phyloP scores from a whole-genome alignment of 805 yeast species.

The Cephaloascus fragrans region DNA sequence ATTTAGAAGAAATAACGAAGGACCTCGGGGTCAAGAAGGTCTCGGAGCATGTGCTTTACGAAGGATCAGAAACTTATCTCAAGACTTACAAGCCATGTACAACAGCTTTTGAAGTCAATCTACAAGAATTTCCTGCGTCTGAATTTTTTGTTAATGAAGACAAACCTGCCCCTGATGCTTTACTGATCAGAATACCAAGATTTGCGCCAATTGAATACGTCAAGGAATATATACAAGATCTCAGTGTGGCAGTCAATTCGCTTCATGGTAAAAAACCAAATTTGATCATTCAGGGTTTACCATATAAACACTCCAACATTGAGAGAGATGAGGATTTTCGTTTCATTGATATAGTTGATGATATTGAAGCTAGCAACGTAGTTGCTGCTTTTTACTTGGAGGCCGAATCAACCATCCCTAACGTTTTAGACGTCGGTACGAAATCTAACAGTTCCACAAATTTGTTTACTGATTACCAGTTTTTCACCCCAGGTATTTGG shows the following conservation, averaged over 20 bases:
- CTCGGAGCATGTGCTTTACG: neutral
- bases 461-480: constrained; percentile 55
- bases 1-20: neutral
- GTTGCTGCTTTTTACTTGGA: neutral
- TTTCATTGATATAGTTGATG: neutral
- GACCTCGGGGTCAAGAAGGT: neutral
- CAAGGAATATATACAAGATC: neutral
- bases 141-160: neutral
- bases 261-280: no score
- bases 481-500: constrained; percentile 75
- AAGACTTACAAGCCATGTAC: neutral
- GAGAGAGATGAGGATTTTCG: neutral
- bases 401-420: neutral
- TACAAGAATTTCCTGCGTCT: no score
- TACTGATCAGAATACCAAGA: neutral
- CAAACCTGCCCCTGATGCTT: neutral
- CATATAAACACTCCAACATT: neutral
- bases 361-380: neutral
- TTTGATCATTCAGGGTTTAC: neutral
- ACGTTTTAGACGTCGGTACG: neutral
- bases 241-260: neutral
- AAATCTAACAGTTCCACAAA: constrained; percentile 11
- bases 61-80: neutral
- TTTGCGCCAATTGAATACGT: neutral
- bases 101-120: neutral